Evolutionary conservation across 2,329 filamentous ascomycete species (phyloP), one percentile per base, ranked within the genome.

Genomic region (Huntiella savannae): DNA sequence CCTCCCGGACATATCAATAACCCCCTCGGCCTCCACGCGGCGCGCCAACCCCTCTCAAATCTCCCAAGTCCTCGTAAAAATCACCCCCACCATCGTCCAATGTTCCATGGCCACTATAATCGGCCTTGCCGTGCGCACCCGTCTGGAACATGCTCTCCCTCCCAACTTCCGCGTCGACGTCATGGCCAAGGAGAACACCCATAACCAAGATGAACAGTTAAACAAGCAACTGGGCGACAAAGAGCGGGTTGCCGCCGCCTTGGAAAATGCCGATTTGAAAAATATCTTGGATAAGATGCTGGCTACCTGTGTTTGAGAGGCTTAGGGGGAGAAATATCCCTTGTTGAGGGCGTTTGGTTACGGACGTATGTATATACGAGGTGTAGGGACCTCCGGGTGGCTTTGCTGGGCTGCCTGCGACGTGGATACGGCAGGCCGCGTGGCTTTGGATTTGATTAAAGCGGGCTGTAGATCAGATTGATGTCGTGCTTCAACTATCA

Each of bases 141-240:
- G 91, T 17, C 71, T 98, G 17, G 87, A 96, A 64, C 82, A 93
- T 60, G 81, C 83, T 8, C 69, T 98, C 49, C 91, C 91, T 3
- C 83, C 91, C 33, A 82, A 88, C 56, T 98, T 91, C 61, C 76
- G 91, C 34, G 73, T 96, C 43, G 87, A 96, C 60, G 85, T 96
- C 40, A 75, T 79, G 55, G 93, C 95, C 62, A 95, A 96, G 62
- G 82, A 93, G 62, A 88, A 87, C 51, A 91, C 86, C n/a, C 91
- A 96, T 60, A 84, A 77, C 53, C 92, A 92, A 51, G 88, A 85
- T 40, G 86, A 94, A 52, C 86, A 94, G 60, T 86, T 95, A 45
- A 95, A 93, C 65, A 95, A 95, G 68, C 91, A 98, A 63, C 67
- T 98, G 38, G 83, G 78, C 33, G 91, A 98, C 64, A 98, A 96